Base-by-base conservation (phyloP, 2,329 filamentous ascomycete species). In the Botryotinia convoluta region DNA sequence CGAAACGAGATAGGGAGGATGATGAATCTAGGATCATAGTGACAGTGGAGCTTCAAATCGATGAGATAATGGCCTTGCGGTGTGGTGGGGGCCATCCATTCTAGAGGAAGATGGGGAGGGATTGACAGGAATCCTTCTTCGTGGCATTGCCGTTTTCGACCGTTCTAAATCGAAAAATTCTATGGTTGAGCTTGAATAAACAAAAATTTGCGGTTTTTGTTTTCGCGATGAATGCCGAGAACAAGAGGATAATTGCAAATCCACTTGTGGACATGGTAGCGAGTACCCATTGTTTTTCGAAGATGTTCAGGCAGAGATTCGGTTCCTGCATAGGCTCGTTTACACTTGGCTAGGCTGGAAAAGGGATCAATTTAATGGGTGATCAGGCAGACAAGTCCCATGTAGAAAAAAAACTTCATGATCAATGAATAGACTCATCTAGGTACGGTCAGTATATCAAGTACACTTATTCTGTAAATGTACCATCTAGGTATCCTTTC, bases 1-100 rank as follows among this genome's bases (percentile, higher is more conserved):
- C 37, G 37, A 59, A 20, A 73, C 29, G 59, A 37, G 8, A 39
- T 20, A 26, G 22, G 57, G 20, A 48, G 65, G 65, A 69, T 73
- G 64, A 29, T 39, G 65, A 71, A 71, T 32, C 72, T 54, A 71
- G 67, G 72, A 67, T 72, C 26, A 42, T 54, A 20, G 59, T 45
- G 39, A 72, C 29, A 68, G 70, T 48, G 51, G 63, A 72, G 71
- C 63, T 35, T 39, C 32, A 14, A 68, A 32, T 69, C 39, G 32
- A 72, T 61, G 63, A 69, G 63, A 72, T 42, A 32, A 60, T 60
- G 54, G 63, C 26, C 35, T 63, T 68, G 16, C 22, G 10, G 29
- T 60, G 42, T 48, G 20, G 39, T 65, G 67, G 72, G 67, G 59
- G 67, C 59, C 63, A 63, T 69, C 16, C 20, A 48, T 64, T 59